A percentile compares a stretch with the other conserved stretches of the same genome.
Conservation (phyloP, 164 flowering plant species). For the Magnolia changhungtana region DNA sequence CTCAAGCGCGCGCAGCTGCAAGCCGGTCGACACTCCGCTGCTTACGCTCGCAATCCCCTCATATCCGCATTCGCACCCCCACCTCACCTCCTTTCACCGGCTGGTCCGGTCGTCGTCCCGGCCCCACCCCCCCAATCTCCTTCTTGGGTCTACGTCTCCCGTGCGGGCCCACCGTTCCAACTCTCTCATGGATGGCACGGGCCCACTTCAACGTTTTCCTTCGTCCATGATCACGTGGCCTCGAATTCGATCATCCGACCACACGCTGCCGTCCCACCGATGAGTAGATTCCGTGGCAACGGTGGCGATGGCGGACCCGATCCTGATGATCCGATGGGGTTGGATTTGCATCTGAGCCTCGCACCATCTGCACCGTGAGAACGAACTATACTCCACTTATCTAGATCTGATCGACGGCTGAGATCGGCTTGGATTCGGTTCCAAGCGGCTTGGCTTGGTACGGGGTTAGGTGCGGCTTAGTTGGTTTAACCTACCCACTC, state of each 20-base stretch:
- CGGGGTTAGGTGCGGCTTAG: neutral
- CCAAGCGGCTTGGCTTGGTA: neutral
- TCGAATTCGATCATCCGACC: constrained; percentile 8
- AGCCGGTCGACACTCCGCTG: constrained; percentile 57
- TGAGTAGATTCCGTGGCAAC: constrained; percentile 50
- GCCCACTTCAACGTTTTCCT: neutral
- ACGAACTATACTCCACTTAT: neutral
- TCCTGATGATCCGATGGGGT: constrained; percentile 55
- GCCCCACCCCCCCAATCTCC: constrained; percentile 26
- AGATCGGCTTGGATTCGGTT: neutral
- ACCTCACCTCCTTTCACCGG: constrained; percentile 48
- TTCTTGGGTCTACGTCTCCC: constrained; percentile 56
- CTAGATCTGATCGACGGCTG: neutral
- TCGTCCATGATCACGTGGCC: neutral
- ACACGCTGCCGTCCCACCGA: constrained; percentile 27
- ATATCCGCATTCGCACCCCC: constrained; percentile 63
- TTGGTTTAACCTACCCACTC: neutral
- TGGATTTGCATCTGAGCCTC: constrained; percentile 88
- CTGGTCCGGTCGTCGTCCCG: constrained; percentile 23
- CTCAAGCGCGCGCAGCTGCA: constrained; percentile 77
- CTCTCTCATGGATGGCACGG: constrained; percentile 53
- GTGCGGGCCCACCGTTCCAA: constrained; percentile 38
- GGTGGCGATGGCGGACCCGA: constrained; percentile 40
- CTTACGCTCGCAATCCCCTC: constrained; percentile 52
- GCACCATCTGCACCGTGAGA: constrained; percentile 68